Conservation (phyloP, 495 filamentous ascomycete genomes). For the Talaromyces trachyspermus region DNA sequence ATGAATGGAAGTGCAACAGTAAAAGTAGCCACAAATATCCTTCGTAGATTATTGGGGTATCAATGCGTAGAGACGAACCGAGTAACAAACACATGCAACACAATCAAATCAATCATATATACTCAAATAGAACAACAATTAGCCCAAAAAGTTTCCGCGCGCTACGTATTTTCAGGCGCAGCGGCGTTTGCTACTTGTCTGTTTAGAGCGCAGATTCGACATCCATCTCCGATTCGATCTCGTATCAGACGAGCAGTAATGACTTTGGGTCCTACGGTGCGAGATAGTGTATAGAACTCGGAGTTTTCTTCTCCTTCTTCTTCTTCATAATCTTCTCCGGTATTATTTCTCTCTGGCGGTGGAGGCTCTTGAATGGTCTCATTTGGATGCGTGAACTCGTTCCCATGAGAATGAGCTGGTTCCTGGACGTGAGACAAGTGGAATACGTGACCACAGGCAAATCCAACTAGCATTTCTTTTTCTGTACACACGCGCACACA, state of each 20-base stretch:
- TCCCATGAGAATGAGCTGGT: slow-evolving; percentile 31
- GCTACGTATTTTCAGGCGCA: neutral
- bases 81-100: neutral
- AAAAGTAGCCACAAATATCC: no score
- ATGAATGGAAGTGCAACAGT: no score
- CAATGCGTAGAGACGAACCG: neutral
- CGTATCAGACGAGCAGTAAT: slow-evolving; percentile 74
- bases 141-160: neutral
- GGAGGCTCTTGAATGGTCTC: slow-evolving; percentile 13
- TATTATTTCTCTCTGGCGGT: slow-evolving; percentile 15
- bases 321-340: slow-evolving; percentile 19
- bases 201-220: slow-evolving; percentile 53
- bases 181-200: slow-evolving; percentile 14
- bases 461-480: slow-evolving; percentile 74
- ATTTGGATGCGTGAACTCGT: slow-evolving; percentile 23
- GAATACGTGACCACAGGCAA: slow-evolving; percentile 87
- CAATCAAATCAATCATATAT: neutral
- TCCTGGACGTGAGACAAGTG: slow-evolving; percentile 71
- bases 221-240: slow-evolving; percentile 62
- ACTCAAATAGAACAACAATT: neutral
- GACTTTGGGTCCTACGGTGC: slow-evolving; percentile 79
- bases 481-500: slow-evolving; percentile 34
- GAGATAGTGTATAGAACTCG: slow-evolving; percentile 32
- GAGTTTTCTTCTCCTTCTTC: slow-evolving; percentile 30
- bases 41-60: slow-evolving; percentile 7